phyloP scores from a whole-genome alignment of 2,329 filamentous ascomycete genomes.

The Penicillium brevicompactum region DNA sequence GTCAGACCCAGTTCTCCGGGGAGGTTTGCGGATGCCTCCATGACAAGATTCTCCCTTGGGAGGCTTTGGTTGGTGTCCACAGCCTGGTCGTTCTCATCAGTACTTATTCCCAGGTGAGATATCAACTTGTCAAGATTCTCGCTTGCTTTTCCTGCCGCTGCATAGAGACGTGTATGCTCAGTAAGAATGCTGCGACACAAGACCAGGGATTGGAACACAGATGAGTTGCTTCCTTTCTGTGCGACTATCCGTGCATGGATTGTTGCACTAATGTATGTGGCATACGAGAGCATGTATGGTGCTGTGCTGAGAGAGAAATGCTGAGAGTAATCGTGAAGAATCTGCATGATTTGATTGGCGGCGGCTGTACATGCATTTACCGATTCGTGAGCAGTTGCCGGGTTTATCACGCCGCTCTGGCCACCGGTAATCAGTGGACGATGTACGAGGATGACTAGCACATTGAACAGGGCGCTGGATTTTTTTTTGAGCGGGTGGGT shows the following conservation, averaged over 20 bases:
- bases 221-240: slow-evolving; percentile 22
- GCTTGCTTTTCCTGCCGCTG: slow-evolving; percentile 25
- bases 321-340: slow-evolving; percentile 39
- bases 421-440: slow-evolving; percentile 42
- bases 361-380: slow-evolving; percentile 37
- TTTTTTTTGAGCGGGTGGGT: slow-evolving; percentile 7
- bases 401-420: slow-evolving; percentile 13
- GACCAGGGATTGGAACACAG: slow-evolving; percentile 29
- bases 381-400: slow-evolving; percentile 26
- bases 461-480: slow-evolving; percentile 38
- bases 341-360: slow-evolving; percentile 40
- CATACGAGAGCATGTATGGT: slow-evolving; percentile 55
- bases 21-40: neutral
- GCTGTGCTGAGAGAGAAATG: slow-evolving; percentile 45
- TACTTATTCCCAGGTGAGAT: slow-evolving; percentile 19
- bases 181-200: slow-evolving; percentile 23
- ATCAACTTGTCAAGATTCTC: slow-evolving; percentile 24
- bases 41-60: neutral
- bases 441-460: slow-evolving; percentile 47
- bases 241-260: slow-evolving; percentile 55
- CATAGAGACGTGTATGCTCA: slow-evolving; percentile 23
- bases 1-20: neutral
- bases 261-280: slow-evolving; percentile 57
- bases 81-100: slow-evolving; percentile 1
- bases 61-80: neutral